Base-by-base conservation (phyloP, 2,329 filamentous ascomycete genomes). In the Cytospora piceae region DNA sequence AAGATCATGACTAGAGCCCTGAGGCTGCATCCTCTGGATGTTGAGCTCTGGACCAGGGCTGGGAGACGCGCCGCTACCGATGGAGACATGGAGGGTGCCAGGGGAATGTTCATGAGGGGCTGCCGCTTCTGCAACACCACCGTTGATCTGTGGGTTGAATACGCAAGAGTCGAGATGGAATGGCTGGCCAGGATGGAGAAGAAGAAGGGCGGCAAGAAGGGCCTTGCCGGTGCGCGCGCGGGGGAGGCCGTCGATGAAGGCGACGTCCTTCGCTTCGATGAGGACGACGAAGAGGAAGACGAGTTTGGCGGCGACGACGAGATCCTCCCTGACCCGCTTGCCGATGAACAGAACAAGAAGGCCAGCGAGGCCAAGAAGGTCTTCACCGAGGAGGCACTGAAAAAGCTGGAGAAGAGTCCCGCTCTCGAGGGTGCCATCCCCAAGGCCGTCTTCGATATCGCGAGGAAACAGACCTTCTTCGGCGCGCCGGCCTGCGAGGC, bases 391-490 rank as follows among this genome's bases (percentile, higher is more conserved):
- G 76, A 82, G 63, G 77, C 79, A 0, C 76, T 78, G 4, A 73
- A 78, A 70, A 80, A 81, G 62, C 80, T 96, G 69, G 82, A 90
- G 73, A 87, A 87, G 65, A 94, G 93, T 57, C 93, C 94, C 4
- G 93, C 93, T 12, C 83, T 97, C 69, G 92, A 91, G 67, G 95
- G 95, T n/a, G 95, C 93, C 20, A 97, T 99, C 70, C 94, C 95
- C 2, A 85, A 93, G 64, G 93, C 94, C 49, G 92, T 99, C 57
- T 97, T 97, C 73, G 93, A 97, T 73, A 87, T 92, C 27, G 90
- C 93, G 7, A 88, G 88, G 79, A 92, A 90, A 75, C 89, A 97
- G 72, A 85, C 90, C 61, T 88, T 91, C 70, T 87, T 89, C 74
- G 86, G 85, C 67, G 78, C 87, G 1, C 79, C 81, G 0, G 83